phyloP scores from a whole-genome alignment of 2,329 filamentous ascomycete species.

The Cercospora janseana region DNA sequence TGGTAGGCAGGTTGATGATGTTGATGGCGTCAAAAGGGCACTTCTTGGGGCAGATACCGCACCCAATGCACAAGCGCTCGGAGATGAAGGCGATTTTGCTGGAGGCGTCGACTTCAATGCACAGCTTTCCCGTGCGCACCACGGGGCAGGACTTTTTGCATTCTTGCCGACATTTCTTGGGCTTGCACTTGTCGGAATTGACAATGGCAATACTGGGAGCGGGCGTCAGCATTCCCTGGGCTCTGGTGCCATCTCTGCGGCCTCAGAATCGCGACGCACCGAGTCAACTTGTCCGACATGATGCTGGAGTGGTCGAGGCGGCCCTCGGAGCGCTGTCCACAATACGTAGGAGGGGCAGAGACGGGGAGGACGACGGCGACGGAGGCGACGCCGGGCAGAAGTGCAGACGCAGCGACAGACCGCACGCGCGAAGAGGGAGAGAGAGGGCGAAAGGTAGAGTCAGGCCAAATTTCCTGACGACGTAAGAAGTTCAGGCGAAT shows the following conservation, averaged over 20 bases:
- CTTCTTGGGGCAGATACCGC: conserved; percentile 99
- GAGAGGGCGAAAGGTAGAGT: not conserved
- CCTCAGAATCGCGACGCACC: conserved; percentile 60
- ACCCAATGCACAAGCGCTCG: conserved; percentile 92
- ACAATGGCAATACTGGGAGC: conserved; percentile 88
- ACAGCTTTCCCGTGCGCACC: conserved; percentile 93
- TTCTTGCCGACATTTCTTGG: conserved; percentile 86
- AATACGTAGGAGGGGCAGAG: conserved; percentile 6
- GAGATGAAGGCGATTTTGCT: conserved; percentile 98
- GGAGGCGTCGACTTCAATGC: conserved; percentile 85
- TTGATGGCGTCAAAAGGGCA: conserved; percentile 98
- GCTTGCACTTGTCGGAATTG: conserved; percentile 79
- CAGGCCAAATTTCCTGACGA: conserved; percentile 6
- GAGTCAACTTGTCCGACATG: conserved; percentile 86
- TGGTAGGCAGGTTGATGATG: conserved; percentile 99
- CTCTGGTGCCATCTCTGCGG: not conserved
- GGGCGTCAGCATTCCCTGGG: conserved; percentile 13
- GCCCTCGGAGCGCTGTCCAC: conserved; percentile 11
- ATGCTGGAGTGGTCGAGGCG: conserved; percentile 35
- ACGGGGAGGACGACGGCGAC: not conserved
- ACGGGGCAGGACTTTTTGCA: conserved; percentile 99
- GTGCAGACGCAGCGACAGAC: not conserved
- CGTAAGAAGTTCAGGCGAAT: conserved; percentile 4
- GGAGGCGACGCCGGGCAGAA: not conserved
- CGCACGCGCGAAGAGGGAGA: not conserved